These are phyloP conservation scores for Ustilago shanxiensis DNA, from an alignment of 1,284 basidiomycete species.

Conservation along the genomic window DNA sequence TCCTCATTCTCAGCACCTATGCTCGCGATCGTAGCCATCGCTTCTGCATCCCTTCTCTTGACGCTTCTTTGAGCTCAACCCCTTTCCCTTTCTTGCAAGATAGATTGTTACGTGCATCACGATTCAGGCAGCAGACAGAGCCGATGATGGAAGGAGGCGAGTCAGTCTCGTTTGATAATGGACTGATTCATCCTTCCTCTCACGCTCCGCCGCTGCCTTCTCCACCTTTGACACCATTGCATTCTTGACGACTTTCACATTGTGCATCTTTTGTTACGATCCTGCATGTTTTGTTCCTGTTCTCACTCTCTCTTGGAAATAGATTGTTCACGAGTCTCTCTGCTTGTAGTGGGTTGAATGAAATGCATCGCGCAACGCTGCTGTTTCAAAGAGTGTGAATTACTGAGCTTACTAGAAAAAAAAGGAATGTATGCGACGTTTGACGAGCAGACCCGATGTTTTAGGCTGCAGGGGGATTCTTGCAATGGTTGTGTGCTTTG, in stretches of 20 bases:
- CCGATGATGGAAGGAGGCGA: slow-evolving; percentile 7
- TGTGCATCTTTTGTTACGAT: slow-evolving; percentile 6
- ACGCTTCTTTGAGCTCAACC: neutral
- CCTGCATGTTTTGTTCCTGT: slow-evolving; percentile 2
- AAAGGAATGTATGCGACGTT: neutral
- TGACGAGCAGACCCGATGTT: no score
- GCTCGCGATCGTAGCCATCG: neutral
- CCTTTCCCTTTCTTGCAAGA: neutral
- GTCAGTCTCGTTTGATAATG: slow-evolving; percentile 33
- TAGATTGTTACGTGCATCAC: neutral
- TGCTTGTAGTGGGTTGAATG: no score
- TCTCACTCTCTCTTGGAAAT: neutral
- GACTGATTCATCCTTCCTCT: slow-evolving; percentile 18
- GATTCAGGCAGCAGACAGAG: neutral
- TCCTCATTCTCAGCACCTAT: neutral
- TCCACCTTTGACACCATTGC: no score
- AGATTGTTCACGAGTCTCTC: neutral
- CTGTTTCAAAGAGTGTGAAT: neutral
- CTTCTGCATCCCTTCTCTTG: slow-evolving; percentile 3
- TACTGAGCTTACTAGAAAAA: neutral
- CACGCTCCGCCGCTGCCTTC: neutral
- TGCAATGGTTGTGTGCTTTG: slow-evolving; percentile 22
- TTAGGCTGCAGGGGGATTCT: slow-evolving; percentile 21
- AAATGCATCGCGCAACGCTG: neutral
- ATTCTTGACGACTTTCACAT: neutral